phyloP scores from a whole-genome alignment of 306 rosid genomes.

The Hippophae rhamnoides region DNA sequence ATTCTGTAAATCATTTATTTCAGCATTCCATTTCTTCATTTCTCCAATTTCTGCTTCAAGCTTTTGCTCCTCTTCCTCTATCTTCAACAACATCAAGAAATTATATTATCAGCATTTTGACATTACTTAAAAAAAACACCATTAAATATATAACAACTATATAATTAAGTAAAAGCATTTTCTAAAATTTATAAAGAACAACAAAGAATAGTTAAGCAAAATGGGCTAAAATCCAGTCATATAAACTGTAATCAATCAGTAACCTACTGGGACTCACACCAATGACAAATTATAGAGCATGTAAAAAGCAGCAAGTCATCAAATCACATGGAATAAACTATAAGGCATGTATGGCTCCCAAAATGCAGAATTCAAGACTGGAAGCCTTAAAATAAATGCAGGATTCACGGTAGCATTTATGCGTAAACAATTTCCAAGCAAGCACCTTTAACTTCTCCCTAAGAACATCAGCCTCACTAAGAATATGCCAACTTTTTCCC shows the following conservation, averaged over 20 bases:
- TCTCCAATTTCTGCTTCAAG: constrained; percentile 87
- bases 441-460: constrained; percentile 85
- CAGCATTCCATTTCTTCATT: constrained; percentile 60
- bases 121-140: constrained; percentile 6
- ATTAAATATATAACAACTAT: too few relatives aligned
- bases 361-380: neutral
- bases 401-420: constrained; percentile 7
- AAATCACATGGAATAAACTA: too few relatives aligned
- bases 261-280: too few relatives aligned
- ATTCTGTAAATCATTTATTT: constrained; percentile 69
- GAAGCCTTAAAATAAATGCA: neutral
- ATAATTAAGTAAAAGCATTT: too few relatives aligned
- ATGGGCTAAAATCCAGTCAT: too few relatives aligned
- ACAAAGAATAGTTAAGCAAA: too few relatives aligned
- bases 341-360: too few relatives aligned
- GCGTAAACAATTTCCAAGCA: constrained; percentile 3
- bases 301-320: too few relatives aligned
- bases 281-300: too few relatives aligned
- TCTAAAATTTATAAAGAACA: too few relatives aligned
- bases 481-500: constrained; percentile 69
- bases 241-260: too few relatives aligned
- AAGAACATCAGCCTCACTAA: constrained; percentile 86
- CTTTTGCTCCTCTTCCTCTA: constrained; percentile 88
- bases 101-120: constrained; percentile 21
- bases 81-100: constrained; percentile 35